A percentile compares a stretch with the other conserved stretches of the same genome.
Conservation (phyloP, 148 eudicot genomes). For the Rhododendron vialii region DNA sequence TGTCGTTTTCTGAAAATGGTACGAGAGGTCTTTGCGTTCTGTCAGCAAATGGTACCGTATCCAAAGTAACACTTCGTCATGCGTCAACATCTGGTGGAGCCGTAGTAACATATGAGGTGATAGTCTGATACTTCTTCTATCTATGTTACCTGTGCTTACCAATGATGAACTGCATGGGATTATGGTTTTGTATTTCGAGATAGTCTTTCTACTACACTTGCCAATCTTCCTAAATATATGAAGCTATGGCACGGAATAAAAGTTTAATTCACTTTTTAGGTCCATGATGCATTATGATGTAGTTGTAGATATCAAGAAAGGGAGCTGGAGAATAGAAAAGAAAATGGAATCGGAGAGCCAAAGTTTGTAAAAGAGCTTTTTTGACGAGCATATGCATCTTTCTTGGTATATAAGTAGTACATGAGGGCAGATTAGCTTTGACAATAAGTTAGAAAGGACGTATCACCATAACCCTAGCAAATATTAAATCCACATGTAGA, state of each 20-base stretch:
- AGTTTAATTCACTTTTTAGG: background rate
- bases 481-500: background rate
- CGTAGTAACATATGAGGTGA: slow-evolving; percentile 30
- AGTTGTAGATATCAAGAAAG: background rate
- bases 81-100: slow-evolving; percentile 22
- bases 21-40: slow-evolving; percentile 11
- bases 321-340: background rate
- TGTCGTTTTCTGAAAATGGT: slow-evolving; percentile 17
- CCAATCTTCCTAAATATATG: background rate
- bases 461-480: background rate
- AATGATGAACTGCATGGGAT: background rate
- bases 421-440: background rate
- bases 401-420: background rate
- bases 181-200: background rate
- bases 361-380: background rate
- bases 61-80: slow-evolving; percentile 24
- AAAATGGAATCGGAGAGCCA: background rate
- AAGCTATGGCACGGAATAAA: background rate
- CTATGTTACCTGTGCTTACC: background rate
- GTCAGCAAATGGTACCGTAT: slow-evolving; percentile 26
- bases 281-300: background rate
- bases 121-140: background rate
- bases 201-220: background rate
- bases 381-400: background rate
- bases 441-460: background rate